A percentile compares a stretch with the other conserved stretches of the same genome.
Evolutionary conservation across 805 yeast species (phyloP).

Genomic region (Wickerhamomyces subpelliculosus): DNA sequence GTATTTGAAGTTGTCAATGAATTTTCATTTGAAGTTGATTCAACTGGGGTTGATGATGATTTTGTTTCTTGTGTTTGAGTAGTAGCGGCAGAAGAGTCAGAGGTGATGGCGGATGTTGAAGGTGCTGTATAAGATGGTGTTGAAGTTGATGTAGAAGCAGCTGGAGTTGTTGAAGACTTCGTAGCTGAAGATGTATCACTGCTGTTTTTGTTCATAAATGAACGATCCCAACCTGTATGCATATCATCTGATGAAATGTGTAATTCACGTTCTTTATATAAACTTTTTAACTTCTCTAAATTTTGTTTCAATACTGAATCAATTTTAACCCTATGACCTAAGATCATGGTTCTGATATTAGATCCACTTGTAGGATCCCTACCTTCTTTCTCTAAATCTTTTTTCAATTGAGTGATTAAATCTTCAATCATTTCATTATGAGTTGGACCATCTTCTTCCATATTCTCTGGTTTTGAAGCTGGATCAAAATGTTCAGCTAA

Average conservation of each 20-base stretch:
- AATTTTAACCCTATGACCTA: conserved; percentile 65
- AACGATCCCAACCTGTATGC: conserved; percentile 85
- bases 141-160: neutral
- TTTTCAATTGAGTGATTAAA: conserved; percentile 67
- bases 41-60: neutral
- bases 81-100: neutral
- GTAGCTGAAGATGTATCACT: conserved; percentile 13
- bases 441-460: conserved; percentile 45
- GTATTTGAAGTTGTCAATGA: neutral
- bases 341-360: conserved; percentile 29
- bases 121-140: neutral
- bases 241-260: conserved; percentile 88
- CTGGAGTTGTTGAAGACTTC: neutral
- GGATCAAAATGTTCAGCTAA: conserved; percentile 47
- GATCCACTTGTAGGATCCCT: conserved; percentile 35
- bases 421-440: conserved; percentile 93
- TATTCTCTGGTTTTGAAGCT: conserved; percentile 47
- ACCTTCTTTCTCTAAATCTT: conserved; percentile 46
- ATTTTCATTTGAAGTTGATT: neutral
- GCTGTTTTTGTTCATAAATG: conserved; percentile 61
- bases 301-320: conserved; percentile 59
- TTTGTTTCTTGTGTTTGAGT: neutral
- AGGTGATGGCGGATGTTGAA: too few relatives aligned
- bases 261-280: conserved; percentile 61
- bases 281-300: conserved; percentile 54